Evolutionary conservation across 148 eudicot genomes (phyloP), one percentile per base, ranked within the genome.

Genomic region (Beta vulgaris): DNA sequence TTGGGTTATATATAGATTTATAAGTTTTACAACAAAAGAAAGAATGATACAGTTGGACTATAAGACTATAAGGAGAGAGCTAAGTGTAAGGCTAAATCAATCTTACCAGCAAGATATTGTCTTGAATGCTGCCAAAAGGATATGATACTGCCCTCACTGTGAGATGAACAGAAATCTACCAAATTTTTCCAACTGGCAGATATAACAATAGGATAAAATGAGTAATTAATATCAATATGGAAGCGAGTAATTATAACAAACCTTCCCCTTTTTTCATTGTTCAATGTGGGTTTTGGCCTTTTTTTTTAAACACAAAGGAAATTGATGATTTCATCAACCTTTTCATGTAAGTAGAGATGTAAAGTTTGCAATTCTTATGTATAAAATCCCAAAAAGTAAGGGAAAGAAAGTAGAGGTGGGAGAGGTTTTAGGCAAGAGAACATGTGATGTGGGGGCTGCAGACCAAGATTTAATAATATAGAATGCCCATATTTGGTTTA

Each of bases 391-490:
- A 60, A 75, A 71, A 42, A 72, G 60, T 18, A 32, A 66, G 68
- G 66, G 48, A 44, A 71, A 37, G 53, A 42, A 76, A 44, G 39
- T 54, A 31, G 65, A 49, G 60, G 34, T 48, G 46, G 44, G 69
- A 57, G 60, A 44, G 61, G 69, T 70, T 77, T 70, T 62, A 80
- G 55, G 86, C 82, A 84, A 77, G 67, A 68, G 79, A 76, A 84
- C 87, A 81, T 84, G 87, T 81, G 82, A 51, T 76, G 87, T 81
- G 80, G 80, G 83, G 84, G 80, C 54, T 72, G 57, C 13, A 72
- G 60, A 69, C 82, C 83, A 64, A 80, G 31, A 62, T 77, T 71
- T 84, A 71, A 84, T 80, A 78, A 84, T 84, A 72, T 77, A 75
- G 61, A 78, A 73, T 54, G 79, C 82, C 73, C 79, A 51, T 77